Conservation (phyloP, 257 asterid species). For the Buddleja alternifolia region DNA sequence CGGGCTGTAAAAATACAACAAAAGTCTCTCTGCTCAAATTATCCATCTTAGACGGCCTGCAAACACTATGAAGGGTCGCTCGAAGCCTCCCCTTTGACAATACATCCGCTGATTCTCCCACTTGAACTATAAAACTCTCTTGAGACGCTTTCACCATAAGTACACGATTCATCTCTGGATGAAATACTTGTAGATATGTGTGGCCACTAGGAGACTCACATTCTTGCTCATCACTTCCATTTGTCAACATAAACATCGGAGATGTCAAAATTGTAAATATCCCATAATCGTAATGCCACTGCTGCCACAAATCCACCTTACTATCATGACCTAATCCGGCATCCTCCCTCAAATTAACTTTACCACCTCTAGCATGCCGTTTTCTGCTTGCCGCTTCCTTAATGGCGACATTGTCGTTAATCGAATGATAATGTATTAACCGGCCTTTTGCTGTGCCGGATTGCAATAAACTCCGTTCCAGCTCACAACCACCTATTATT, state of each 20-base stretch:
- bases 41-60: slow-evolving; percentile 48
- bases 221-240: slow-evolving; percentile 42
- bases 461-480: slow-evolving; percentile 73
- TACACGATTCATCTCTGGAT: slow-evolving; percentile 53
- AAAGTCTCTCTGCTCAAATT: slow-evolving; percentile 86
- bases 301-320: slow-evolving; percentile 69
- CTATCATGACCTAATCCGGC: slow-evolving; percentile 22
- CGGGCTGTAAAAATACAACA: slow-evolving; percentile 84
- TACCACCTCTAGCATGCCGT: slow-evolving; percentile 21
- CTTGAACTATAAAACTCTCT: slow-evolving; percentile 80
- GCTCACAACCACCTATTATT: slow-evolving; percentile 63
- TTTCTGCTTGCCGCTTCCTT: slow-evolving; percentile 43
- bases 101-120: slow-evolving; percentile 85
- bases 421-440: slow-evolving; percentile 82
- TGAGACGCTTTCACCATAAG: slow-evolving; percentile 56
- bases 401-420: slow-evolving; percentile 50
- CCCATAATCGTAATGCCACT: slow-evolving; percentile 97
- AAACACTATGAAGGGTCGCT: slow-evolving; percentile 84
- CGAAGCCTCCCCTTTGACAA: slow-evolving; percentile 80
- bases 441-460: slow-evolving; percentile 79
- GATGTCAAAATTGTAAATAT: slow-evolving; percentile 69
- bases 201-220: slow-evolving; percentile 61
- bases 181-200: slow-evolving; percentile 69
- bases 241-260: slow-evolving; percentile 65
- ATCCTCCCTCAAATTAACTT: slow-evolving; percentile 23